A percentile compares a stretch with the other conserved stretches of the same genome.
These are phyloP conservation scores for Globisporangium apiculatum DNA, from an alignment of 352 stramenopile species.

Conservation along the genomic window DNA sequence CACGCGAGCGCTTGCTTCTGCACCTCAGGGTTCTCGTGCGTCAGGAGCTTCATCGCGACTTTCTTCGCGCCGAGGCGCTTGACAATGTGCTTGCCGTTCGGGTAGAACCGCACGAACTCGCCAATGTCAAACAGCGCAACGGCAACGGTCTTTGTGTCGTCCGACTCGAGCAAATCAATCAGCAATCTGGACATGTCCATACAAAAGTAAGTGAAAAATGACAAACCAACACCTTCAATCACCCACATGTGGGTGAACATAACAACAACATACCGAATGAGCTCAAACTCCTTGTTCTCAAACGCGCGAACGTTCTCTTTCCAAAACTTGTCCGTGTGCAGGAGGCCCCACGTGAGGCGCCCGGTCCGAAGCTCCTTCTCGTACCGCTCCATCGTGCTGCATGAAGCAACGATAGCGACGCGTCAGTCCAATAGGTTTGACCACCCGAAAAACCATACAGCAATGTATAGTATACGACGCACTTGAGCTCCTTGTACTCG, in stretches of 20 bases:
- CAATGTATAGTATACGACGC: conserved; percentile 10
- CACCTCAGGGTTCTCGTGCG: conserved; percentile 94
- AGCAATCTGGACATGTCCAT: conserved; percentile 59
- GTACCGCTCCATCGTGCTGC: conserved; percentile 94
- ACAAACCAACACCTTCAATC: no score
- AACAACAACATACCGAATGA: conserved; percentile 56
- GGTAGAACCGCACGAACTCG: conserved; percentile 97
- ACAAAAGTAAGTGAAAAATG: no score
- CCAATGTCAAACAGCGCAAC: conserved; percentile 97
- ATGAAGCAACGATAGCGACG: not conserved
- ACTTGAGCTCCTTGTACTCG: conserved; percentile 88
- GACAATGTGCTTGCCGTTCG: conserved; percentile 94
- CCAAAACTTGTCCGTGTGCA: conserved; percentile 98
- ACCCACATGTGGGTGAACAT: no score
- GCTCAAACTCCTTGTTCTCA: conserved; percentile 94
- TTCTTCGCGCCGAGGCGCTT: conserved; percentile 96
- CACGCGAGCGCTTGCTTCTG: conserved; percentile 97
- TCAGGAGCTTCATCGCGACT: conserved; percentile 96
- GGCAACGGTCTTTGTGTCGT: conserved; percentile 91
- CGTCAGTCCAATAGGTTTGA: not conserved
- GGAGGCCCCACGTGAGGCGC: conserved; percentile 92
- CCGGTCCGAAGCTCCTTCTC: conserved; percentile 94
- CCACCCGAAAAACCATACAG: not conserved
- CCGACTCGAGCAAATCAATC: conserved; percentile 89
- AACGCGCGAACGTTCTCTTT: conserved; percentile 97